Base-by-base conservation (phyloP, 2,329 filamentous ascomycete species). In the Diaporthe eres region DNA sequence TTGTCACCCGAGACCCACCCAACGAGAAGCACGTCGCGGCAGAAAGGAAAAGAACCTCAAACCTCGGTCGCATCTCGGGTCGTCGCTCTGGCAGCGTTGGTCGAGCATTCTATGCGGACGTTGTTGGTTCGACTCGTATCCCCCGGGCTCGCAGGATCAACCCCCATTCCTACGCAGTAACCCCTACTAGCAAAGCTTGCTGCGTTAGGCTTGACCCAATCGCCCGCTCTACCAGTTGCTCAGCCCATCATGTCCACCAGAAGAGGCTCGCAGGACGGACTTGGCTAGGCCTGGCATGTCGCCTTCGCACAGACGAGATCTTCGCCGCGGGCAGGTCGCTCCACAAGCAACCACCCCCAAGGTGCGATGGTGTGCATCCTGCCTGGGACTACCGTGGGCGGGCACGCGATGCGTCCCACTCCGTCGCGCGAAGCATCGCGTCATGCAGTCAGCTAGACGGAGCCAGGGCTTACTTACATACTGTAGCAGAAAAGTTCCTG, bases 401-500 rank as follows among this genome's bases (percentile, higher is more conserved):
- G 44, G 22, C 63, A 42, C 49, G 49, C 47, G 31, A 42, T 53
- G 61, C 12, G 63, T 67, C 44, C 44, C 31, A 51, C 49, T 55
- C 65, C 49, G 49, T 42, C 17, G 47, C 34, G 65, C 65, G 65
- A 55, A 55, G 34, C 49, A 70, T 55, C 65, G 65, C 65, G 34
- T 70, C 34, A 70, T 70, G 49, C 61, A 65, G 61, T 65, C 61
- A 70, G 65, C 65, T 31, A 70, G 3, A 13, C n/a, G 22, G 47
- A 51, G 39, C 22, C 12, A 42, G 10, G 49, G 31, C 44, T 68
- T 25, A 51, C 44, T 51, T 68, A n/a, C 65, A 39, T 70, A 19
- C 9, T 31, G 49, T 19, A 13, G 49, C 47, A 70, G 34, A 70
- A 70, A 70, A 55, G 12, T 31, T 55, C 65, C 47, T 70, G 65